Conservation (phyloP, 2,329 filamentous ascomycete genomes). For the Ophiognomonia clavigignenti-juglandacearum region DNA sequence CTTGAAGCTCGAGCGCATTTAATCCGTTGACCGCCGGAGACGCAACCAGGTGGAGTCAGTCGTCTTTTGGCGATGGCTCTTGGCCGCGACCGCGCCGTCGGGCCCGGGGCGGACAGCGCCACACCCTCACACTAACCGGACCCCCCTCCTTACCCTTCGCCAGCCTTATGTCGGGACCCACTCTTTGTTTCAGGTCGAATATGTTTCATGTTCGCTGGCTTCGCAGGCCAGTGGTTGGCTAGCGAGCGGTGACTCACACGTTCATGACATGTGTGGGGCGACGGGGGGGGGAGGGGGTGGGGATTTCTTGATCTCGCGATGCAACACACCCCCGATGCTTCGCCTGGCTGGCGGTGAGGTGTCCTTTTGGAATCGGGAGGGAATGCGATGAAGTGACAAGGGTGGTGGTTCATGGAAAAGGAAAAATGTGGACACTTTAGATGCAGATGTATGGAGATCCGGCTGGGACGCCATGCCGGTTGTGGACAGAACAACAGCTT, state of each 20-base stretch:
- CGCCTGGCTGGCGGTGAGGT: slow-evolving; percentile 6
- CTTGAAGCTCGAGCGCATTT: too few species aligned
- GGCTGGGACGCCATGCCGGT: too few species aligned
- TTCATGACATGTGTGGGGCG: background rate
- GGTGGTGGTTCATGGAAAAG: too few species aligned
- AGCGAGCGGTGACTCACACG: background rate
- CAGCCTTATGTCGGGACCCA: too few species aligned
- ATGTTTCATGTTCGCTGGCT: background rate
- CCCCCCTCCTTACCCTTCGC: too few species aligned
- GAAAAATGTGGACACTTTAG: too few species aligned
- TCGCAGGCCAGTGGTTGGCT: background rate
- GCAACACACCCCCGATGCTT: slow-evolving; percentile 1
- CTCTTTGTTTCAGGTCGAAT: background rate
- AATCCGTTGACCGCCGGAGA: background rate
- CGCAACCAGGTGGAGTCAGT: too few species aligned
- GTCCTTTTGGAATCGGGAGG: background rate
- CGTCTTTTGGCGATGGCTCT: too few species aligned
- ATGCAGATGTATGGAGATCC: too few species aligned
- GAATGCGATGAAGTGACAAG: too few species aligned
- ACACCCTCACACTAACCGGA: too few species aligned
- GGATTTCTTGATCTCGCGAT: slow-evolving; percentile 1
- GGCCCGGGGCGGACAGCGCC: background rate
- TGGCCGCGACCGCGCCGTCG: background rate
- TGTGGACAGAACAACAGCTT: too few species aligned
- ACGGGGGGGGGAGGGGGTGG: background rate